phyloP scores from a whole-genome alignment of 495 filamentous ascomycete species.

The Chaetomium fimeti region DNA sequence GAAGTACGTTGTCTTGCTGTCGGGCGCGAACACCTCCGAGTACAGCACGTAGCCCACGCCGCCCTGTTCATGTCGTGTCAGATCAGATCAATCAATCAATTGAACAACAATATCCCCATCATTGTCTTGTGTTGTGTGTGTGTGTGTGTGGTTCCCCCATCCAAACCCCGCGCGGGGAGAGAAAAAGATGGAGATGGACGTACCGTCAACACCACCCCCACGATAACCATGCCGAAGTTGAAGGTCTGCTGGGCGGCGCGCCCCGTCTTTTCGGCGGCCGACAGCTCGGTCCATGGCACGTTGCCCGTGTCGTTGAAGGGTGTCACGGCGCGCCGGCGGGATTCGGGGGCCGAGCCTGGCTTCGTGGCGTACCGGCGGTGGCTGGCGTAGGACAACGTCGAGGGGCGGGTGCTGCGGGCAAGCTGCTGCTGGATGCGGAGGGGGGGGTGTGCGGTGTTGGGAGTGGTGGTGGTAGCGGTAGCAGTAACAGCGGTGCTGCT shows the following conservation, averaged over 20 bases:
- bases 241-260: constrained; percentile 87
- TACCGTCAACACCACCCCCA: constrained; percentile 75
- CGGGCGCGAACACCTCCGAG: constrained; percentile 79
- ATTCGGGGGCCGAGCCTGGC: constrained; percentile 14
- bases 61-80: constrained; percentile 50
- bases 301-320: constrained; percentile 78
- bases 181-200: constrained; percentile 12
- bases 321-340: constrained; percentile 57
- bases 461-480: background rate
- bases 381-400: background rate
- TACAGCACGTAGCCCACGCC: constrained; percentile 77
- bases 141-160: no score
- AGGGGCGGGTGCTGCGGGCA: background rate
- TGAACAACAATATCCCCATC: no score
- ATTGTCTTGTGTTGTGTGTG: no score
- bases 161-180: background rate
- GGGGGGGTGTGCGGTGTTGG: no score
- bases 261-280: constrained; percentile 70
- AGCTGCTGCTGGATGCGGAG: background rate
- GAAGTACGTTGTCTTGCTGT: constrained; percentile 83
- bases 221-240: constrained; percentile 75
- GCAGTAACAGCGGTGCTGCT: background rate
- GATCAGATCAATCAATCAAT: background rate
- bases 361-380: constrained; percentile 39
- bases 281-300: constrained; percentile 76